Percentiles rank a stretch among this genome's conserved stretches.
Evolutionary conservation across 371 early-diverging fungal genomes (phyloP).

Genomic region (Rhizomucor pusillus): DNA sequence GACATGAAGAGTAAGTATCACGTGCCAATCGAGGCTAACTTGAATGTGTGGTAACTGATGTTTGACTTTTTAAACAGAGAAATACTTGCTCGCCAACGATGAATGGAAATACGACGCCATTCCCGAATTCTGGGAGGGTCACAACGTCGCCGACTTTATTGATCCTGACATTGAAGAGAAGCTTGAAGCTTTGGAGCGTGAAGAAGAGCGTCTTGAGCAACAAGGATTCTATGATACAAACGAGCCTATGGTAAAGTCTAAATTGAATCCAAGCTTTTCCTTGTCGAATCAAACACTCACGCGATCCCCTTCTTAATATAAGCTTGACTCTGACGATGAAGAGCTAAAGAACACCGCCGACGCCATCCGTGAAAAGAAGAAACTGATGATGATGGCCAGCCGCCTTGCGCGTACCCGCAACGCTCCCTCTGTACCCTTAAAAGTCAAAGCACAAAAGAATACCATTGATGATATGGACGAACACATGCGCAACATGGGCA

Average conservation of each 20-base stretch:
- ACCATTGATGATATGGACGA: conserved; percentile 58
- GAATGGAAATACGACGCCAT: conserved; percentile 99
- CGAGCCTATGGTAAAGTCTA: conserved; percentile 58
- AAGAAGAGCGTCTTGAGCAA: conserved; percentile 91
- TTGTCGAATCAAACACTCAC: too few relatives aligned
- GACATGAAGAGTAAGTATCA: conserved; percentile 75
- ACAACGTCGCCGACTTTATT: conserved; percentile 99
- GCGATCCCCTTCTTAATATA: too few relatives aligned
- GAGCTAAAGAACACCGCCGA: conserved; percentile 75
- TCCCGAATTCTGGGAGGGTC: conserved; percentile 99
- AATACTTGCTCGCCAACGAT: conserved; percentile 76
- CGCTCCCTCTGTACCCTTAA: conserved; percentile 60
- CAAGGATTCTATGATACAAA: conserved; percentile 94
- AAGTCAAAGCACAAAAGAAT: conserved; percentile 36
- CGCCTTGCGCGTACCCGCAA: conserved; percentile 73
- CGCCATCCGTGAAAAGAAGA: conserved; percentile 84
- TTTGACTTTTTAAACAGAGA: conserved; percentile 35
- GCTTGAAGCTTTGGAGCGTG: conserved; percentile 93
- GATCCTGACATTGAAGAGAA: conserved; percentile 97
- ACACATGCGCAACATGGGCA: conserved; percentile 60
- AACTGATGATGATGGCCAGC: conserved; percentile 73
- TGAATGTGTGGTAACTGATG: neutral
- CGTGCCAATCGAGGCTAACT: too few relatives aligned
- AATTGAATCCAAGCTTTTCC: too few relatives aligned
- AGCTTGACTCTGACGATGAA: conserved; percentile 70